A percentile compares a stretch with the other conserved stretches of the same genome.
phyloP scores from a whole-genome alignment of 192 early-diverging fungal genomes.

The Kappamyces sp. region DNA sequence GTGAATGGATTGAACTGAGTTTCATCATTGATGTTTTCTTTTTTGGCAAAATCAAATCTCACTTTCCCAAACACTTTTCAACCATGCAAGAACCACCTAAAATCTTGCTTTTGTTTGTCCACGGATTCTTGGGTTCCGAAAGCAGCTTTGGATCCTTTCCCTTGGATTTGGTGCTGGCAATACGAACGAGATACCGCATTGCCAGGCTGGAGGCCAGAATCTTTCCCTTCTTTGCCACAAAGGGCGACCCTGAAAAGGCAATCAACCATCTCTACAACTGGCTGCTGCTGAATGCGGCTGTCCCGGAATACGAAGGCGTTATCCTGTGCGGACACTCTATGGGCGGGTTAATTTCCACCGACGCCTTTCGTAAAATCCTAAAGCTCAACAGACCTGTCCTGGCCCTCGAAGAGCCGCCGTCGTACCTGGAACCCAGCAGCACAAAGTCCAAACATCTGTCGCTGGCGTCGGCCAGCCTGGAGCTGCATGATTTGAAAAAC shows the following conservation, averaged over 20 bases:
- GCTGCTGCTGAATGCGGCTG: conserved; percentile 30
- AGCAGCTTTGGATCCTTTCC: conserved; percentile 39
- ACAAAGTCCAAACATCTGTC: no score
- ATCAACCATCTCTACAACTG: conserved; percentile 37
- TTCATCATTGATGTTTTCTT: no score
- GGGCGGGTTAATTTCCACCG: conserved; percentile 44
- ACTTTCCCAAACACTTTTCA: no score
- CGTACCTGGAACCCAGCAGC: no score
- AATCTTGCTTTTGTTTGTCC: conserved; percentile 38
- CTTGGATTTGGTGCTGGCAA: conserved; percentile 17
- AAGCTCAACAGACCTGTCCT: neutral
- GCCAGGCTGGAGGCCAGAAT: conserved; percentile 20
- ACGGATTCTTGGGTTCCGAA: conserved; percentile 47
- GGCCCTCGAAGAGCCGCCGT: no score
- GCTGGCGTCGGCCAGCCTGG: no score
- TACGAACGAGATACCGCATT: conserved; percentile 11
- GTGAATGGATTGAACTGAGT: no score
- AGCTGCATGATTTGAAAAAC: no score
- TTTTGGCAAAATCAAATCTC: no score
- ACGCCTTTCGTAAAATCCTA: conserved; percentile 19
- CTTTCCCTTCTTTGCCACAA: conserved; percentile 33
- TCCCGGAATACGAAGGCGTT: conserved; percentile 26
- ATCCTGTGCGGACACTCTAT: conserved; percentile 47
- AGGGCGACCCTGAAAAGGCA: conserved; percentile 24
- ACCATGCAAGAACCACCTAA: conserved; percentile 7